Evolutionary conservation across 1,284 basidiomycete species (phyloP), one percentile per base, ranked within the genome.

Genomic region (Lentinula novae-zelandiae): DNA sequence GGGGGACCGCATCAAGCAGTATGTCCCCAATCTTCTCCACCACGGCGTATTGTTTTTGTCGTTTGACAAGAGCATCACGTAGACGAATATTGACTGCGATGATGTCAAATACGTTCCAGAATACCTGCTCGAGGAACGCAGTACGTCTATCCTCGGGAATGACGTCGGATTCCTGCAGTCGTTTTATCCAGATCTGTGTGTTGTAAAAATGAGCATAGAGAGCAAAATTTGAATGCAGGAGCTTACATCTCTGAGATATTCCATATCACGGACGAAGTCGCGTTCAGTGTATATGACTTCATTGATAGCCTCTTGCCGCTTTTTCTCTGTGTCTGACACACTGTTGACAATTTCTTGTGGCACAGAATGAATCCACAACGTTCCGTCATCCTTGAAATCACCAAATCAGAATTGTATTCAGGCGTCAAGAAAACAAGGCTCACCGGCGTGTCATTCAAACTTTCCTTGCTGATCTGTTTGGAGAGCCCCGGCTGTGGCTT

Each of bases 221-320:
- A 52, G 33, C 55, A 44, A 55, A 33, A 40, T 36, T 60, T 53
- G 10, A 58, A 61, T 34, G 33, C 36, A 42, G 39, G 39, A 60
- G 2, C 91, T 69, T 68, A 96, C 92, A 72, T 99, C 96, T 63
- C 96, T 90, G 49, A 99, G 82, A 72, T 99, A 99, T 74, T 99
- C 97, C 84, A 99, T 87, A 74, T 98, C 96, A 59, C 93, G 85
- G 48, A 99, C 96, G 75, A 98, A 99, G 77, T 98, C 96, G 17
- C 95, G 85, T 72, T 99, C 97, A 15, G 97, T 99, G 73, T 98
- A 98, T 59, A 98, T 96, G 65, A 98, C 93, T 78, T 99, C 97
- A 72, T 99, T 99, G 78, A 99, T 98, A 36, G 95, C 94, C 74
- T 99, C 97, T 72, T 99, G 97, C 1, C 97, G 85, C 74, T 88